phyloP scores from a whole-genome alignment of 169 alveolate species.

The Plasmodium cynomolgi region DNA sequence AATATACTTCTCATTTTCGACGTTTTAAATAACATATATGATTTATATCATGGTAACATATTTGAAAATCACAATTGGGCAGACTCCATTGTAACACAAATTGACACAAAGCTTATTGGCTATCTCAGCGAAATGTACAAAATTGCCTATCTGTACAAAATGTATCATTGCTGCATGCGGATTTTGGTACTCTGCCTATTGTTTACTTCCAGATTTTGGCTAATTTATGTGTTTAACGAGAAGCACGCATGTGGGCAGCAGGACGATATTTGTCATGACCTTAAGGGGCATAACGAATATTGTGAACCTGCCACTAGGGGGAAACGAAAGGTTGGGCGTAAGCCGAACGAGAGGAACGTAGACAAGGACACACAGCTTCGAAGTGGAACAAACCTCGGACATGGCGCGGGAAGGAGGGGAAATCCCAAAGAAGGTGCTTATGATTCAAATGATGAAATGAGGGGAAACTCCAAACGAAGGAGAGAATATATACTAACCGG shows the following conservation, averaged over 20 bases:
- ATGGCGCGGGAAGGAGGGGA: neutral
- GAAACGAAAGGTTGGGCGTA: neutral
- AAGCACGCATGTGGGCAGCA: neutral
- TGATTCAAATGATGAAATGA: neutral
- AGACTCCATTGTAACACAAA: slow-evolving; percentile 17
- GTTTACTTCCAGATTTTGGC: slow-evolving; percentile 54
- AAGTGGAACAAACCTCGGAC: neutral
- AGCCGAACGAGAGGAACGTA: neutral
- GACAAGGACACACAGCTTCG: neutral
- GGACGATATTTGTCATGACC: neutral
- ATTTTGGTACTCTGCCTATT: slow-evolving; percentile 45
- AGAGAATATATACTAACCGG: slow-evolving; percentile 27
- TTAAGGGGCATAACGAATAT: neutral
- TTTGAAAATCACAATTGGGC: neutral
- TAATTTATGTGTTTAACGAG: slow-evolving; percentile 38
- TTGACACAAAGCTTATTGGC: slow-evolving; percentile 46
- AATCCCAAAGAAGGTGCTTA: neutral
- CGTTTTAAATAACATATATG: slow-evolving; percentile 51
- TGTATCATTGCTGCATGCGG: slow-evolving; percentile 24
- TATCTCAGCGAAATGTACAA: slow-evolving; percentile 71
- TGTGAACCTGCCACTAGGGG: neutral
- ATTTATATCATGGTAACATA: slow-evolving; percentile 36
- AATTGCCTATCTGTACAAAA: slow-evolving; percentile 32
- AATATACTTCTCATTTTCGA: slow-evolving; percentile 57
- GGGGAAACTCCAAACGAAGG: neutral